Base-by-base conservation (phyloP, 2,329 filamentous ascomycete genomes). In the Stachybotrys elegans region DNA sequence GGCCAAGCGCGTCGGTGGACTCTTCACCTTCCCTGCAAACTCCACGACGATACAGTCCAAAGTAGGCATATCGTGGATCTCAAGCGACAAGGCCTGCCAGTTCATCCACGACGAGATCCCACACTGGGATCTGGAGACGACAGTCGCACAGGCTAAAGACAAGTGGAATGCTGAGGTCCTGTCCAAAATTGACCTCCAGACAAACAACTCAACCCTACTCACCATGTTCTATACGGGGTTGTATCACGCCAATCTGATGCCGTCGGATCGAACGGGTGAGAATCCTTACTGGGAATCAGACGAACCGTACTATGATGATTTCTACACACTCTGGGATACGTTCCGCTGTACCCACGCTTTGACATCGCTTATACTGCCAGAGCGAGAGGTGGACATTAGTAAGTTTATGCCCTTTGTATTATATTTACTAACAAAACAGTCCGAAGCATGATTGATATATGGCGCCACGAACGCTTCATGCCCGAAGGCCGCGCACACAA, bases 161-260 rank as follows among this genome's bases (percentile, higher is more conserved):
- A 56, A 67, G 34, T 75, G 71, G 71, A 73, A 73, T 20, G 16
- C 16, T 7, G 39, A 73, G 21, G 67, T 74, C 0, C 62, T 75
- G 36, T 67, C 63, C 38, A 72, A 67, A 37, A 64, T 73, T 14
- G 58, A 63, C 5, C 61, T 70, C 13, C 47, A 56, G 9, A 57
- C 62, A 0, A 59, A 61, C 31, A 73, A 81, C 51, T 43, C 59
- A n/a, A 68, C 69, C 0, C 73, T 74, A 20, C 58, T 79, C 1
- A 60, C 65, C 12, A 61, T 81, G 39, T 60, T 83, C 5, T 84
- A 83, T 57, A 74, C 75, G 1, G 75, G 71, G 2, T 58, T 84
- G 7, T 83, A 83, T 49, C 75, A 77, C 51, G 77, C 78, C 69
- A 76, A 81, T 49, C 55, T 83, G n/a, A 75, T 81, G 48, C 78